Evolutionary conservation across 139 green algal genomes (phyloP), one percentile per base, ranked within the genome.

Genomic region (Auxenochlorella protothecoides): DNA sequence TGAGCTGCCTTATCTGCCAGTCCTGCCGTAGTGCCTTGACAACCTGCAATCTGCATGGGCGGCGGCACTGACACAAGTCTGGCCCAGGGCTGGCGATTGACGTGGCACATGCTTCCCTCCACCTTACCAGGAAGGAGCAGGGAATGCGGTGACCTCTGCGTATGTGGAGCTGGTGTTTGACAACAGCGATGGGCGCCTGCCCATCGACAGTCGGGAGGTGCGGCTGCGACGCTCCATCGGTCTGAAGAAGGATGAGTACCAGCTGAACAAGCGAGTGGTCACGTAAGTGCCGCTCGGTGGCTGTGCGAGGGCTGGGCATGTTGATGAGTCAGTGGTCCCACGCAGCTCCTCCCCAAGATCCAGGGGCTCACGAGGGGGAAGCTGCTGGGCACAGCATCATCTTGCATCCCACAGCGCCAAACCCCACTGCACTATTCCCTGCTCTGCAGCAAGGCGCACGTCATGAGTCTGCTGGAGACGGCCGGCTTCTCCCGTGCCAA

Each of bases 101-200:
- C 13, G 59, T 3, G 12, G 59, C 59, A 12, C 12, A 64, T 64
- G 59, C 63, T 68, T 52, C 14, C 8, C 8, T 68, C 3, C 63
- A 68, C 15, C 63, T 3, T 68, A 51, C 73, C 88, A 98, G 87
- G 95, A 99, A 78, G 96, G 95, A 27, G 89, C 91, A 14, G 95
- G 95, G 2, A 79, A 96, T 65, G 83, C 86, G 13, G 89, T 96
- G 15, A 76, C 90, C 27, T 89, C 73, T 16, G 95, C 93, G 4
- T 97, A 91, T 76, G 95, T 99, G 57, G 95, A 99, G 84, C 82
- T 99, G 55, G 89, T 99, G 2, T 96, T 99, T 76, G 94, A 99
- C 84, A 99, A 99, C 87, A 82, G 74, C 5, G 95, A 99, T 71
- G 84, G 85, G 55, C 83, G 95, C 12, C 85, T 98, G 15, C 95